Conservation (phyloP, 192 early-diverging fungal genomes). For the Dissophora globulifera region DNA sequence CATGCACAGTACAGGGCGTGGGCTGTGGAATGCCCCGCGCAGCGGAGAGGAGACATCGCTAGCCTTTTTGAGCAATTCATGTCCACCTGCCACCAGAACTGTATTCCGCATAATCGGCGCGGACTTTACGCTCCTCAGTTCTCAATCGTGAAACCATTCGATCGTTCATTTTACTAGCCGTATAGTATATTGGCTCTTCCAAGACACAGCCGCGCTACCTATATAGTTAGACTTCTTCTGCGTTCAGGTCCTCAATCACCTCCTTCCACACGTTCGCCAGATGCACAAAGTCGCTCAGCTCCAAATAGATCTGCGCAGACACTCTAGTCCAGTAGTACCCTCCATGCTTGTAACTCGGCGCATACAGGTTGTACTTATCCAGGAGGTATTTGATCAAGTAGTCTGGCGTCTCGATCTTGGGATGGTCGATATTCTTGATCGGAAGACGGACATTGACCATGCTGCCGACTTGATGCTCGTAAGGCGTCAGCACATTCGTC, state of each 20-base stretch:
- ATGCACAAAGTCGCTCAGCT: slow-evolving; percentile 59
- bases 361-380: slow-evolving; percentile 56
- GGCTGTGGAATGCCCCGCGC: too few species aligned
- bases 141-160: too few species aligned
- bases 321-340: slow-evolving; percentile 64
- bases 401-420: slow-evolving; percentile 15
- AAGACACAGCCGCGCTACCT: too few species aligned
- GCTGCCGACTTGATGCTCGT: slow-evolving; percentile 54
- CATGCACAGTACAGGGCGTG: not conserved
- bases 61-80: not conserved
- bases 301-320: slow-evolving; percentile 67
- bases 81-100: not conserved
- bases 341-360: slow-evolving; percentile 57
- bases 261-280: slow-evolving; percentile 56
- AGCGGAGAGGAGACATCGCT: too few species aligned
- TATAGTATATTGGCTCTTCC: too few species aligned
- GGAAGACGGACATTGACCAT: slow-evolving; percentile 74
- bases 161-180: too few species aligned
- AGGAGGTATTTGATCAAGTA: slow-evolving; percentile 48
- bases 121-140: too few species aligned
- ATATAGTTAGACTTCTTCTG: slow-evolving; percentile 2
- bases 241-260: slow-evolving; percentile 48
- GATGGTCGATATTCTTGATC: slow-evolving; percentile 40
- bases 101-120: too few species aligned
- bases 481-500: slow-evolving; percentile 65